Percentiles rank a stretch among this genome's conserved stretches.
Evolutionary conservation across 1,284 basidiomycete species (phyloP).

Genomic region (Ustilago loliicola): DNA sequence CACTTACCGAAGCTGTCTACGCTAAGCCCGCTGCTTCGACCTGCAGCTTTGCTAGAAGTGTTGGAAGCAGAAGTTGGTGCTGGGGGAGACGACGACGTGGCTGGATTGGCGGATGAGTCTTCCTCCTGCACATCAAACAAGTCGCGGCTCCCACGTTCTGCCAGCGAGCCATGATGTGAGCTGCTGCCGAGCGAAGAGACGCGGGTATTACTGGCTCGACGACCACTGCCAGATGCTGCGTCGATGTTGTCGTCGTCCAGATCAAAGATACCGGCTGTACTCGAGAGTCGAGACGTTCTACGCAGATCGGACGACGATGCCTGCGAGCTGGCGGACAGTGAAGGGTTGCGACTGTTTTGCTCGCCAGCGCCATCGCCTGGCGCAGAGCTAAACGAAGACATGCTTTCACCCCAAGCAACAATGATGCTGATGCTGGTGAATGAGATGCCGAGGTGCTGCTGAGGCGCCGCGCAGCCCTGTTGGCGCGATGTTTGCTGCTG

Average conservation of each 20-base stretch:
- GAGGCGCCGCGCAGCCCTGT: constrained; percentile 15
- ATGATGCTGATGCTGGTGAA: background rate
- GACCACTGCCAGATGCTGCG: constrained; percentile 23
- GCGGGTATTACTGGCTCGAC: constrained; percentile 34
- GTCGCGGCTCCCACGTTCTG: constrained; percentile 30
- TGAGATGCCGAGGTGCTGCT: constrained; percentile 9
- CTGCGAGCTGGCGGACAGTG: constrained; percentile 45
- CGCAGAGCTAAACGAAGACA: constrained; percentile 44
- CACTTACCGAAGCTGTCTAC: constrained; percentile 45
- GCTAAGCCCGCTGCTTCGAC: constrained; percentile 22
- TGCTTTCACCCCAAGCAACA: background rate
- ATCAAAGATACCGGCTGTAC: constrained; percentile 60
- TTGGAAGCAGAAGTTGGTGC: constrained; percentile 13
- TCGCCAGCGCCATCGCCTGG: constrained; percentile 20
- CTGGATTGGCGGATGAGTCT: constrained; percentile 20
- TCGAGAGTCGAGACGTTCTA: constrained; percentile 46
- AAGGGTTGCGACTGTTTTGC: constrained; percentile 36
- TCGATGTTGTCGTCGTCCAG: constrained; percentile 50
- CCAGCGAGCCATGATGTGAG: constrained; percentile 30
- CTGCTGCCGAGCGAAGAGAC: constrained; percentile 34
- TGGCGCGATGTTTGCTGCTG: constrained; percentile 9
- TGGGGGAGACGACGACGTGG: constrained; percentile 12
- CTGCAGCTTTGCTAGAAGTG: constrained; percentile 21
- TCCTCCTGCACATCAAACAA: constrained; percentile 44
- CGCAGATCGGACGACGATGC: constrained; percentile 35